phyloP scores from a whole-genome alignment of 2,329 filamentous ascomycete species.

The Paracoccidioides lutzii region DNA sequence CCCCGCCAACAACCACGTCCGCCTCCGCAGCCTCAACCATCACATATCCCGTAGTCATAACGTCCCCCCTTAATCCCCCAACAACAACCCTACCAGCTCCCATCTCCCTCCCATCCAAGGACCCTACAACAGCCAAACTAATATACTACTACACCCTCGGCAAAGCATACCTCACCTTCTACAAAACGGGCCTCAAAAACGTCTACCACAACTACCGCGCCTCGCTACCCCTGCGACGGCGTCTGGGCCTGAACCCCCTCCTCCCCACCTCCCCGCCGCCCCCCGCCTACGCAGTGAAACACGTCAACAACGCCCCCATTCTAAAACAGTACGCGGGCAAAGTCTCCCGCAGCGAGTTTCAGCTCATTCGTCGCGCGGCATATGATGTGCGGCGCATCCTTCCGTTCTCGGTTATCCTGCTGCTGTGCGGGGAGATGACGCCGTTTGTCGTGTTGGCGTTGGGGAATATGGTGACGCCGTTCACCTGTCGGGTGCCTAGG shows the following conservation, averaged over 20 bases:
- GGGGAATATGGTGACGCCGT: slow-evolving; percentile 56
- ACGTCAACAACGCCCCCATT: slow-evolving; percentile 2
- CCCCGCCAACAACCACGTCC: background rate
- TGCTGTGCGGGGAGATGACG: slow-evolving; percentile 76
- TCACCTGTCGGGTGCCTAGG: slow-evolving; percentile 67
- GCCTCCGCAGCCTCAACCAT: background rate
- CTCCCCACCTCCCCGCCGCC: slow-evolving; percentile 22
- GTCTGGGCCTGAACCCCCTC: slow-evolving; percentile 20
- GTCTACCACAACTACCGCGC: slow-evolving; percentile 52
- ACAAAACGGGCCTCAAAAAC: slow-evolving; percentile 69
- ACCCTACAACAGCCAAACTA: slow-evolving; percentile 29
- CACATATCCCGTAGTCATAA: background rate
- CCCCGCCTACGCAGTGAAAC: background rate
- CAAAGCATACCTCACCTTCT: slow-evolving; percentile 69
- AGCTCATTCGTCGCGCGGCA: slow-evolving; percentile 53
- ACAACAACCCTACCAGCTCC: slow-evolving; percentile 58
- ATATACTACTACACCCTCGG: slow-evolving; percentile 40
- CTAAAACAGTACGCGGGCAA: background rate
- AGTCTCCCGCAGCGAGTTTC: slow-evolving; percentile 54
- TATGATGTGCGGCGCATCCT: slow-evolving; percentile 69
- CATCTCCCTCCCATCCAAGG: slow-evolving; percentile 46
- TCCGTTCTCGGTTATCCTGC: slow-evolving; percentile 59
- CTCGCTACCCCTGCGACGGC: slow-evolving; percentile 20
- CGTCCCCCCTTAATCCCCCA: slow-evolving; percentile 52
- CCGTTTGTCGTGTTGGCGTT: slow-evolving; percentile 64